Evolutionary conservation across 140 eudicot genomes (phyloP).

Genomic region (Flaveria floridana): DNA sequence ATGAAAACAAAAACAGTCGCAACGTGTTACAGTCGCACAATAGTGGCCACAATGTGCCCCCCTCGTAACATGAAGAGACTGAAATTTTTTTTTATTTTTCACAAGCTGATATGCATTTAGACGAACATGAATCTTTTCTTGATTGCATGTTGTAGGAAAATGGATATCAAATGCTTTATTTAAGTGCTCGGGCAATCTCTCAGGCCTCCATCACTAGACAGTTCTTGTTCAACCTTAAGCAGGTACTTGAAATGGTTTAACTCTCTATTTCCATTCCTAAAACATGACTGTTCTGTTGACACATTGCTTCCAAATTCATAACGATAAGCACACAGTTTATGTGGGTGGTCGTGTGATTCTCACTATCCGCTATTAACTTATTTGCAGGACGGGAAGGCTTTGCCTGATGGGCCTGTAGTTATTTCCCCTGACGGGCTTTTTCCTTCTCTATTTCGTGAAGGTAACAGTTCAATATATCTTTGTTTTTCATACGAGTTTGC

Average conservation of each 20-base stretch:
- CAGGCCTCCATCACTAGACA: slow-evolving; percentile 86
- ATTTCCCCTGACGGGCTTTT: slow-evolving; percentile 99
- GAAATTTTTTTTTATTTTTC: background rate
- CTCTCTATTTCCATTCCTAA: slow-evolving; percentile 3
- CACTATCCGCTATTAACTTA: slow-evolving; percentile 6
- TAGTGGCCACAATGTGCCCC: background rate
- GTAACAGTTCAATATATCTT: slow-evolving; percentile 37
- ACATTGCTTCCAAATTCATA: background rate
- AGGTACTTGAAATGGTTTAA: slow-evolving; percentile 42
- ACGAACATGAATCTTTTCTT: slow-evolving; percentile 11
- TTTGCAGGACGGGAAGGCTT: slow-evolving; percentile 83
- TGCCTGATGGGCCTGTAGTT: slow-evolving; percentile 97
- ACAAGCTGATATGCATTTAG: background rate
- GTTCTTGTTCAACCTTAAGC: slow-evolving; percentile 81
- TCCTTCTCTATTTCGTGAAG: slow-evolving; percentile 96
- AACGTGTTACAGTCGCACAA: background rate
- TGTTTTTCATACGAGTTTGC: background rate
- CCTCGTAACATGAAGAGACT: background rate
- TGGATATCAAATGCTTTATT: slow-evolving; percentile 87
- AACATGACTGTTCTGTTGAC: background rate
- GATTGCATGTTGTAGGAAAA: slow-evolving; percentile 71
- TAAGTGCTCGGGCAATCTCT: slow-evolving; percentile 94
- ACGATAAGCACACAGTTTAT: background rate
- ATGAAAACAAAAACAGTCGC: background rate
- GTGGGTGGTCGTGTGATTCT: background rate